Conservation (phyloP, 2,329 filamentous ascomycete species). For the Epichloe elymi region DNA sequence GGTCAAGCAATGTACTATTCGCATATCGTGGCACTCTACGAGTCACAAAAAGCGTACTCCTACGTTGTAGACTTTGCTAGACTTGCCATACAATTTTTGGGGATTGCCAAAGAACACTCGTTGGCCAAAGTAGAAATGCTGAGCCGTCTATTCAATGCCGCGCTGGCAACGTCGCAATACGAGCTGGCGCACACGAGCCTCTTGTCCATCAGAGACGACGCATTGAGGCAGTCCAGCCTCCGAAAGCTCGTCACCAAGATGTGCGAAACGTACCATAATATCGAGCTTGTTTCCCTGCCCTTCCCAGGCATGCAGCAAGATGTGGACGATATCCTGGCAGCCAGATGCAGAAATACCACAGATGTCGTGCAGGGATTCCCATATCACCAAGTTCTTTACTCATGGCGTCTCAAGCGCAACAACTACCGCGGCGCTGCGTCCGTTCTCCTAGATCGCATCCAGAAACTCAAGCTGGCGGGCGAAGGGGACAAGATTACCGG, state of each 20-base stretch:
- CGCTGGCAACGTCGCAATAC: slow-evolving; percentile 66
- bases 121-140: slow-evolving; percentile 57
- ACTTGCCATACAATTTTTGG: slow-evolving; percentile 54
- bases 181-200: slow-evolving; percentile 72
- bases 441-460: slow-evolving; percentile 48
- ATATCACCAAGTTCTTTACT: slow-evolving; percentile 82
- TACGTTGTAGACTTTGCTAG: slow-evolving; percentile 76
- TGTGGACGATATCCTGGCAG: slow-evolving; percentile 65
- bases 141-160: slow-evolving; percentile 70
- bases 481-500: slow-evolving; percentile 43
- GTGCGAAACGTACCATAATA: slow-evolving; percentile 52
- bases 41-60: slow-evolving; percentile 61
- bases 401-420: slow-evolving; percentile 71
- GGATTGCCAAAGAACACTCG: slow-evolving; percentile 15
- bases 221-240: slow-evolving; percentile 60
- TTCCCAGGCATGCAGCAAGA: slow-evolving; percentile 65
- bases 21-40: slow-evolving; percentile 73
- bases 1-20: slow-evolving; percentile 76
- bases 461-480: slow-evolving; percentile 45
- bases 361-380: slow-evolving; percentile 58
- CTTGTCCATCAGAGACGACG: slow-evolving; percentile 55
- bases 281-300: slow-evolving; percentile 60
- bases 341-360: slow-evolving; percentile 55
- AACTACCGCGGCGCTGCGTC: slow-evolving; percentile 73
- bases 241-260: slow-evolving; percentile 56